phyloP scores from a whole-genome alignment of 2,329 filamentous ascomycete species.

The Diaporthe eres region DNA sequence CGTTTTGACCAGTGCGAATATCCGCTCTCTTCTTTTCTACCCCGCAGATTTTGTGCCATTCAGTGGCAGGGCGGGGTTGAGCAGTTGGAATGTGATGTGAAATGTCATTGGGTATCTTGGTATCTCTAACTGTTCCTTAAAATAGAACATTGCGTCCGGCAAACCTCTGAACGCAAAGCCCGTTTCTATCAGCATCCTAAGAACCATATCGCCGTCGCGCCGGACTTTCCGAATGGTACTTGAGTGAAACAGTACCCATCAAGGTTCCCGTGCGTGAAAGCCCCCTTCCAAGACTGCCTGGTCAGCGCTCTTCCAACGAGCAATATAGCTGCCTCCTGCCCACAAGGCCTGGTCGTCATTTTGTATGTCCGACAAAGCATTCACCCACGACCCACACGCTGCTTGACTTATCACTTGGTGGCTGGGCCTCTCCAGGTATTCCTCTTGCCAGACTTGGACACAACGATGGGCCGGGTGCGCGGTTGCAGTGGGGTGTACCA shows the following conservation, averaged over 20 bases:
- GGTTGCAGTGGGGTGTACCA: constrained; percentile 37
- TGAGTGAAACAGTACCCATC: neutral
- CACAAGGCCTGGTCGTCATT: no score
- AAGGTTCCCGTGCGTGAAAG: no score
- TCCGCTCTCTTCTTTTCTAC: no score
- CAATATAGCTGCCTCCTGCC: neutral
- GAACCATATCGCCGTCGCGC: neutral
- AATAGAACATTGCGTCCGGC: neutral
- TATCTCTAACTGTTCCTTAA: neutral
- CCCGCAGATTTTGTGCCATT: no score
- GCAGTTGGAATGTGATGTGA: neutral
- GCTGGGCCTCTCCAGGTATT: constrained; percentile 1
- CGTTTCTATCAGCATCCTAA: neutral
- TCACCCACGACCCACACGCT: neutral
- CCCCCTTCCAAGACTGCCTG: no score
- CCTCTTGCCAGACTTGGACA: constrained; percentile 36
- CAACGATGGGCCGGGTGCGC: constrained; percentile 27
- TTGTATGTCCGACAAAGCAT: neutral
- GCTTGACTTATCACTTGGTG: neutral
- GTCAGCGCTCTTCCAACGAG: neutral
- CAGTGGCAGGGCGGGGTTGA: no score
- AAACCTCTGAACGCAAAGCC: neutral
- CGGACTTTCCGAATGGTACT: neutral
- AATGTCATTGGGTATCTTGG: constrained; percentile 23
- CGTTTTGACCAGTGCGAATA: no score